phyloP scores from a whole-genome alignment of 441 rosid genomes.

The Pelargonium myrrhifolium region DNA sequence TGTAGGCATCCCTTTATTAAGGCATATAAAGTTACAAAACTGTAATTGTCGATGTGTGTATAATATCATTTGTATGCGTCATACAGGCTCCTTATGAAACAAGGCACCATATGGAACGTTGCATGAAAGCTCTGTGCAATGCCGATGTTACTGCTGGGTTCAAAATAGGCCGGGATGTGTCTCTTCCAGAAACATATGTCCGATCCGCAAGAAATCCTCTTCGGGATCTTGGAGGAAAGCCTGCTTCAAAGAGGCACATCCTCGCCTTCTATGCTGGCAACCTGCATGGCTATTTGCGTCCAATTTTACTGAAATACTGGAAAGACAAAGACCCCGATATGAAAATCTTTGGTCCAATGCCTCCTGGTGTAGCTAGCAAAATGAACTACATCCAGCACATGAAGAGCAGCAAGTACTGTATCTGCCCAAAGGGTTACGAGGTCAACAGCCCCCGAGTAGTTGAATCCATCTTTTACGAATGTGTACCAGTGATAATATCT shows the following conservation, averaged over 20 bases:
- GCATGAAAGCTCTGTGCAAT: conserved; percentile 91
- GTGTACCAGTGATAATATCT: conserved; percentile 76
- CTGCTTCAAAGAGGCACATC: conserved; percentile 48
- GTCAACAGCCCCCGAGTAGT: conserved; percentile 89
- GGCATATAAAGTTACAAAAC: neutral
- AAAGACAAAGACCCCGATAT: conserved; percentile 71
- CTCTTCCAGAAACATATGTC: conserved; percentile 88
- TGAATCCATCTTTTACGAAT: conserved; percentile 76
- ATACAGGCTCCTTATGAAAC: conserved; percentile 88
- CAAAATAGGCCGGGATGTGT: conserved; percentile 84
- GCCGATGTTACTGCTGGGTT: conserved; percentile 76
- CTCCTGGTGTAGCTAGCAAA: conserved; percentile 84
- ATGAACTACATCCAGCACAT: conserved; percentile 78
- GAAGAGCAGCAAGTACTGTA: conserved; percentile 86
- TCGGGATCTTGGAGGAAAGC: conserved; percentile 83
- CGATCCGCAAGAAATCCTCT: conserved; percentile 82
- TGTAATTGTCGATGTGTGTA: too few relatives aligned
- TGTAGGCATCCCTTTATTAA: neutral
- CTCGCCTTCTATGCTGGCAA: conserved; percentile 86
- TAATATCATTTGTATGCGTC: conserved; percentile 7
- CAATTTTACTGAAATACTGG: conserved; percentile 63
- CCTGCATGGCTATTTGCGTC: conserved; percentile 73
- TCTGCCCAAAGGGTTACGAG: conserved; percentile 82
- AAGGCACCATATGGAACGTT: conserved; percentile 88
- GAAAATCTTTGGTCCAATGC: conserved; percentile 75